Evolutionary conservation across 495 filamentous ascomycete genomes (phyloP).

Genomic region (Zalerion maritima): DNA sequence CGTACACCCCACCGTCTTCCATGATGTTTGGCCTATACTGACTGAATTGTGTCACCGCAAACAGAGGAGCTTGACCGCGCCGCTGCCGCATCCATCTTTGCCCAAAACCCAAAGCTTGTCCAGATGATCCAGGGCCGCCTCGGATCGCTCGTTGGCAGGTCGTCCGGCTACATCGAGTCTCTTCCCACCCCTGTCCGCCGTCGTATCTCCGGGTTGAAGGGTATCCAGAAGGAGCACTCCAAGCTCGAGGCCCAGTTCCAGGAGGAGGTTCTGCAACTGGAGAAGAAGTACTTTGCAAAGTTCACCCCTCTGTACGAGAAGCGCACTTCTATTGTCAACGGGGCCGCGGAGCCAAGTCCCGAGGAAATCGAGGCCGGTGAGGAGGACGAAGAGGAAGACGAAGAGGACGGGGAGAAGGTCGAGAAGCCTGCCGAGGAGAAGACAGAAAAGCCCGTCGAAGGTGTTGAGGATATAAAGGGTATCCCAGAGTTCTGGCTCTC

Average conservation of each 20-base stretch:
- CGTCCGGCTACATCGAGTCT: slow-evolving; percentile 95
- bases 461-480: slow-evolving; percentile 39
- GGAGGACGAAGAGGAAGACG: slow-evolving; percentile 56
- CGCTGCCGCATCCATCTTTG: slow-evolving; percentile 78
- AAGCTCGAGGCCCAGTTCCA: slow-evolving; percentile 97
- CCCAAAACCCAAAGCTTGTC: slow-evolving; percentile 81
- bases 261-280: slow-evolving; percentile 89
- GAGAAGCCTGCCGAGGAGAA: slow-evolving; percentile 39
- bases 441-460: slow-evolving; percentile 26
- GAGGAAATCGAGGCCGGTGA: slow-evolving; percentile 76
- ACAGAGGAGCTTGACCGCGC: slow-evolving; percentile 82
- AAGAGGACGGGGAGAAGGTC: slow-evolving; percentile 37
- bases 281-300: slow-evolving; percentile 99
- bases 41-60: slow-evolving; percentile 6
- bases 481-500: slow-evolving; percentile 99
- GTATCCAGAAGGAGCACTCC: slow-evolving; percentile 95
- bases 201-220: slow-evolving; percentile 88
- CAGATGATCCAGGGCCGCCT: slow-evolving; percentile 97
- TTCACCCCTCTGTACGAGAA: slow-evolving; percentile 96
- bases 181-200: slow-evolving; percentile 77
- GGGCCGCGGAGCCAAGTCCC: slow-evolving; percentile 69
- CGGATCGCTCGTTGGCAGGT: slow-evolving; percentile 79
- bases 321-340: slow-evolving; percentile 87
- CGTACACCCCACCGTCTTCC: neutral
- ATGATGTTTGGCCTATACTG: slow-evolving; percentile 4